A percentile compares a stretch with the other conserved stretches of the same genome.
Conservation (phyloP, 148 eudicot genomes). For the Fagopyrum tataricum region DNA sequence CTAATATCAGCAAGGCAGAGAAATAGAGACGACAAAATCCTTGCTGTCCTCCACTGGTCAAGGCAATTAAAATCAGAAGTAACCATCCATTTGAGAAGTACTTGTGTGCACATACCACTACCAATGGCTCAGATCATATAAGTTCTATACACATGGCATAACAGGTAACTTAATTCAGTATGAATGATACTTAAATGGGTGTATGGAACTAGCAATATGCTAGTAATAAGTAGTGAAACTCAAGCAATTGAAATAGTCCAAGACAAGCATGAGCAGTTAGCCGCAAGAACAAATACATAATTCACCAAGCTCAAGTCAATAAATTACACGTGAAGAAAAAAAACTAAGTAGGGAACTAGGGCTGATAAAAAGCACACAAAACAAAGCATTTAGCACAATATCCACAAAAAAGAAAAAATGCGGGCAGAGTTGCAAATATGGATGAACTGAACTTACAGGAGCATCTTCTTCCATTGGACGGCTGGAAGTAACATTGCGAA, state of each 20-base stretch:
- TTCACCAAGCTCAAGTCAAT: neutral
- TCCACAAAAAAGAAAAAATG: neutral
- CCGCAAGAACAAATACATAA: neutral
- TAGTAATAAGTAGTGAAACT: neutral
- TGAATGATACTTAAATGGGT: neutral
- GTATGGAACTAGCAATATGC: neutral
- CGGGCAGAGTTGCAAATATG: neutral
- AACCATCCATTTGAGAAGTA: neutral
- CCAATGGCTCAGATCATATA: neutral
- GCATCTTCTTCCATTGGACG: slow-evolving; percentile 80
- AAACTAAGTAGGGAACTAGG: neutral
- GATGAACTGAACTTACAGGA: slow-evolving; percentile 48
- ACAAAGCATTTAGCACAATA: neutral
- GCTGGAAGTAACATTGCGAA: slow-evolving; percentile 29
- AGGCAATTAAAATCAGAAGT: neutral
- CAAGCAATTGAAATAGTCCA: neutral
- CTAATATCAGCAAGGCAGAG: neutral
- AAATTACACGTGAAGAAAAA: neutral
- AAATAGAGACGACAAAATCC: no score
- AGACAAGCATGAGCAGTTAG: neutral
- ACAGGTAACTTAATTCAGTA: neutral
- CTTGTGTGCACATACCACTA: neutral
- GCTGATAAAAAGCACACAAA: neutral
- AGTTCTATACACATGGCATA: neutral
- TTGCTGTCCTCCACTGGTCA: no score